Percentiles rank a stretch among this genome's conserved stretches.
Conservation (phyloP, 2,329 filamentous ascomycete genomes). For the Xylaria arbuscula region DNA sequence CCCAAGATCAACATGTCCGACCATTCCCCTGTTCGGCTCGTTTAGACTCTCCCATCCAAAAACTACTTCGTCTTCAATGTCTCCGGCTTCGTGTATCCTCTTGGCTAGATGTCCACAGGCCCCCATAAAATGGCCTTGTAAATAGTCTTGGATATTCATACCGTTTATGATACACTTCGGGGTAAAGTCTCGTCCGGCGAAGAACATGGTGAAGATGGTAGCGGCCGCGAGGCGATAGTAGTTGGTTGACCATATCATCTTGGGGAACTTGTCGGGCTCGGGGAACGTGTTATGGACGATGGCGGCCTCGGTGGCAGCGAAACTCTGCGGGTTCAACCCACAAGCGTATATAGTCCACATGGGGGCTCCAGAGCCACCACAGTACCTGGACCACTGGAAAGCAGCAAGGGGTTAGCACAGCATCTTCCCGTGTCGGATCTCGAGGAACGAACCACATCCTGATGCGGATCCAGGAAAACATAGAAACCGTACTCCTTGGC, state of each 20-base stretch:
- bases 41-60: conserved; percentile 98
- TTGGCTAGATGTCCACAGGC: conserved; percentile 84
- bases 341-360: conserved; percentile 98
- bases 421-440: neutral
- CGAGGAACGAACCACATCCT: conserved; percentile 80
- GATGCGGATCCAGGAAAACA: conserved; percentile 98
- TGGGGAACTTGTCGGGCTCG: conserved; percentile 86
- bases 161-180: conserved; percentile 96
- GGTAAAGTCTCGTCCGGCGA: conserved; percentile 88
- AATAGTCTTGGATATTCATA: conserved; percentile 94
- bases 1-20: conserved; percentile 84
- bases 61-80: conserved; percentile 85
- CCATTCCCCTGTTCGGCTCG: conserved; percentile 89
- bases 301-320: conserved; percentile 87
- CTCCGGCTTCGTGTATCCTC: conserved; percentile 88
- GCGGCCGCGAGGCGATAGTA: conserved; percentile 88
- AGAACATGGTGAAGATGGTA: conserved; percentile 95
- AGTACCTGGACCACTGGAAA: conserved; percentile 87
- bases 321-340: conserved; percentile 86
- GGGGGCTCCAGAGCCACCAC: conserved; percentile 92
- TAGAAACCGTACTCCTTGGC: conserved; percentile 94
- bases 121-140: conserved; percentile 85
- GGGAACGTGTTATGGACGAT: conserved; percentile 95
- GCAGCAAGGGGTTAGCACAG: conserved; percentile 44
- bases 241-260: conserved; percentile 99